A percentile compares a stretch with the other conserved stretches of the same genome.
Conservation (phyloP, 2,329 filamentous ascomycete species). For the Fusarium humuli region DNA sequence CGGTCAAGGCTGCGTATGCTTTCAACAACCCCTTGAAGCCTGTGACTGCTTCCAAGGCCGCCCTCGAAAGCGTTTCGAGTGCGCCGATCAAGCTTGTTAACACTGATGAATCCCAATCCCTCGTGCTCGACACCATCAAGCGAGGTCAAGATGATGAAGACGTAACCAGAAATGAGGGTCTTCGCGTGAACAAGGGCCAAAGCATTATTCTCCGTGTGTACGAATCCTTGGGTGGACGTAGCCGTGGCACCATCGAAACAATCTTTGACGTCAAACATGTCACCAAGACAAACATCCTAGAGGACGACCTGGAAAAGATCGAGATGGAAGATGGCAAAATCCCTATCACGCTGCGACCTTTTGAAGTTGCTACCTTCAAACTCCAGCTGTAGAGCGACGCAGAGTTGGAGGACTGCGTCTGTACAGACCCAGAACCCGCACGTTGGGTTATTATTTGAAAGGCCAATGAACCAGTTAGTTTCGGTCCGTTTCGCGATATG, state of each 20-base stretch:
- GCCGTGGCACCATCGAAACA: constrained; percentile 76
- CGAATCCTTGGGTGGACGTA: constrained; percentile 86
- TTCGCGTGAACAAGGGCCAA: constrained; percentile 75
- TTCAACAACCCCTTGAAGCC: constrained; percentile 83
- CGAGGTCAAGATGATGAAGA: constrained; percentile 90
- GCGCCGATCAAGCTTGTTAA: constrained; percentile 75
- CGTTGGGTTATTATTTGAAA: constrained; percentile 16
- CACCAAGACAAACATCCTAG: constrained; percentile 86
- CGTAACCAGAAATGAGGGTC: constrained; percentile 69
- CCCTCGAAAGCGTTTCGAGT: constrained; percentile 44
- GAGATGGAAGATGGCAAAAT: constrained; percentile 63
- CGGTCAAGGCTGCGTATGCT: constrained; percentile 85
- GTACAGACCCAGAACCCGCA: constrained; percentile 34
- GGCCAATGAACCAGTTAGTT: neutral
- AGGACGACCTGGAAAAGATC: constrained; percentile 83
- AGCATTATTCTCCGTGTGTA: constrained; percentile 89
- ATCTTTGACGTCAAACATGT: constrained; percentile 79
- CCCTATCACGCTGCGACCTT: constrained; percentile 76
- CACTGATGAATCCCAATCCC: constrained; percentile 62
- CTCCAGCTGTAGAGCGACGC: constrained; percentile 61
- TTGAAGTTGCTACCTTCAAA: constrained; percentile 87
- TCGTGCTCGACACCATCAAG: constrained; percentile 92
- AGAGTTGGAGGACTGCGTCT: constrained; percentile 45
- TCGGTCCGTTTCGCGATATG: neutral
- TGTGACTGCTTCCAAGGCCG: constrained; percentile 47